Evolutionary conservation across 768 basidiomycete species (phyloP).

Genomic region (Suillus placidus): DNA sequence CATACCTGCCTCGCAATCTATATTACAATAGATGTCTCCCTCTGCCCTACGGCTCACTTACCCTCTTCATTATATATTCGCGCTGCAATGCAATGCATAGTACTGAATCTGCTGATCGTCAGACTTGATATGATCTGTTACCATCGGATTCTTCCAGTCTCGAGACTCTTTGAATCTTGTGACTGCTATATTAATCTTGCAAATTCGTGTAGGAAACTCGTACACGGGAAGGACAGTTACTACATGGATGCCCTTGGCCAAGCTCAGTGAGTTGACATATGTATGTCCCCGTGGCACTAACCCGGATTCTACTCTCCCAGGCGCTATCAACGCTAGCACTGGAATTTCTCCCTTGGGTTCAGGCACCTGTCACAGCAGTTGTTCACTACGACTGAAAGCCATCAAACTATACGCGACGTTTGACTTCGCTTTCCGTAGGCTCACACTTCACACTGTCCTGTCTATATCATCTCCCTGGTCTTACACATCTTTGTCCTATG

Average conservation of each 20-base stretch:
- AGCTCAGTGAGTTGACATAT: neutral
- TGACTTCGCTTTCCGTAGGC: neutral
- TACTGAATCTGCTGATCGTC: slow-evolving; percentile 14
- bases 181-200: neutral
- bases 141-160: neutral
- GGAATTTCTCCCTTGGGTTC: neutral
- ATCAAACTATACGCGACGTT: neutral
- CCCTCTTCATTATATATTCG: slow-evolving; percentile 41
- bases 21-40: slow-evolving; percentile 3
- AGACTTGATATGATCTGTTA: neutral
- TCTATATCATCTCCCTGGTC: neutral
- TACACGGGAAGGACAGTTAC: neutral
- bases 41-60: slow-evolving; percentile 18
- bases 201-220: neutral
- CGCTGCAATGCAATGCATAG: slow-evolving; percentile 33
- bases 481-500: neutral
- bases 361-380: neutral
- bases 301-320: neutral
- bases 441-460: neutral
- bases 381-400: neutral
- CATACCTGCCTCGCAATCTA: slow-evolving; percentile 1
- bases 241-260: neutral
- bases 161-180: neutral
- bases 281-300: neutral
- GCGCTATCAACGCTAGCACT: neutral